Base-by-base conservation (phyloP, 345 rosid genomes). In the Corchorus capsularis region DNA sequence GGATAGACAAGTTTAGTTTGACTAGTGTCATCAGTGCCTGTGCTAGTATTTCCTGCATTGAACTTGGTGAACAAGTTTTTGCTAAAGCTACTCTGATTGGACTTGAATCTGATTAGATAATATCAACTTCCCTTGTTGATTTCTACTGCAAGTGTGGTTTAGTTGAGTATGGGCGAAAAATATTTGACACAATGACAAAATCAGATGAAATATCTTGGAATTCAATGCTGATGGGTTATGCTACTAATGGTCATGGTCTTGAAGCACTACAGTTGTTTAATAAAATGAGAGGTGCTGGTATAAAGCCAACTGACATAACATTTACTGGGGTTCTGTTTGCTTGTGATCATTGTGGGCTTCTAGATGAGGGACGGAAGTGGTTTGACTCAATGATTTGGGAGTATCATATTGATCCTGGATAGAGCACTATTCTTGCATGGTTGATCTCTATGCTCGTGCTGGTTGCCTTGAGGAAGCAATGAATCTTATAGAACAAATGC, bases 171-270 rank as follows among this genome's bases (percentile, higher is more conserved):
- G 94, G 90, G 20, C 82, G 87, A 75, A 93, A 85, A 73, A 59
- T 91, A 49, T 94, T 92, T 74, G 87, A 91, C 59, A 53, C 87
- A 32, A 85, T 85, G 86, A 78, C 71, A 2, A 89, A 85, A 72
- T 74, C 89, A 6, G 98, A 94, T 66, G 85, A 81, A 75, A 77
- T 90, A 57, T 80, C 97, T 34, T 94, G 98, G 96, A 94, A 90
- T 79, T 82, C 96, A 61, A 91, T 94, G 94, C 77, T 94, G 79
- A 87, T 86, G 85, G 97, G 98, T 46, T 94, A 91, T 81, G 96
- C 98, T 73, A 85, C 88, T 4, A 92, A 94, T 72, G 98, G 98
- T 62, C 71, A 81, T 71, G 98, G 97, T 71, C 63, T 74, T 12
- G 85, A 89, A 83, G 90, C 91, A 52, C 82, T 92, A 49, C 59